These are phyloP conservation scores for Lodderomyces elongisporus DNA, from an alignment of 1,139 yeast species.

Conservation along the genomic window DNA sequence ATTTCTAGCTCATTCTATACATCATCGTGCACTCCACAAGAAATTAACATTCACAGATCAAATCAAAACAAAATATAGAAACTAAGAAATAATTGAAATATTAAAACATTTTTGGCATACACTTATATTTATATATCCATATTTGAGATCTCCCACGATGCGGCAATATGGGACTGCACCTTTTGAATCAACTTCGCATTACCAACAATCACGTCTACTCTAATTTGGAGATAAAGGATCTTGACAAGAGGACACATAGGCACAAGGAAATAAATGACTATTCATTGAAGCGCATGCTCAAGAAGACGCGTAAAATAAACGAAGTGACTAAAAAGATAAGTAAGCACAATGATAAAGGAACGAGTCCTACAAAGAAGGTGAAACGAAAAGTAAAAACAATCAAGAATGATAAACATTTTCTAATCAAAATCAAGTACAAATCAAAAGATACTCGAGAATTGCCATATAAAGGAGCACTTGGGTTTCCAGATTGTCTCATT, in stretches of 20 bases:
- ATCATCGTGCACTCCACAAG: too few relatives aligned
- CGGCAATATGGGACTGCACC: conserved; percentile 16
- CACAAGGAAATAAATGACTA: conserved; percentile 13
- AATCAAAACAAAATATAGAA: too few relatives aligned
- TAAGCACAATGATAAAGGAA: neutral
- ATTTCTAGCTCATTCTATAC: too few relatives aligned
- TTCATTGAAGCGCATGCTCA: conserved; percentile 14
- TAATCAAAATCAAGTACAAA: conserved; percentile 5
- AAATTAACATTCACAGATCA: too few relatives aligned
- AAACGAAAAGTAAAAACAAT: neutral
- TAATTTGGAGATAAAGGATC: conserved; percentile 16
- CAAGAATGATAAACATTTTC: conserved; percentile 1
- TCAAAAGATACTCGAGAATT: conserved; percentile 24
- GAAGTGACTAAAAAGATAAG: conserved; percentile 3
- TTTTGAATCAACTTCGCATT: conserved; percentile 24
- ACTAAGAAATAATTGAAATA: too few relatives aligned
- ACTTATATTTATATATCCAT: too few relatives aligned
- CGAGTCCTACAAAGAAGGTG: neutral
- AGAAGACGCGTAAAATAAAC: conserved; percentile 9
- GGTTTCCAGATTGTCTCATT: conserved; percentile 57
- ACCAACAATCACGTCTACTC: conserved; percentile 24
- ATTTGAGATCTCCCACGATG: too few relatives aligned
- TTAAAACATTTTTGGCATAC: too few relatives aligned
- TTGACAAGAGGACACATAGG: conserved; percentile 19
- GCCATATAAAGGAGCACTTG: conserved; percentile 64